Percentiles rank a stretch among this genome's conserved stretches.
These are phyloP conservation scores for Aspergillus pseudoviridinutans DNA, from an alignment of 2,329 filamentous ascomycete genomes.

Conservation along the genomic window DNA sequence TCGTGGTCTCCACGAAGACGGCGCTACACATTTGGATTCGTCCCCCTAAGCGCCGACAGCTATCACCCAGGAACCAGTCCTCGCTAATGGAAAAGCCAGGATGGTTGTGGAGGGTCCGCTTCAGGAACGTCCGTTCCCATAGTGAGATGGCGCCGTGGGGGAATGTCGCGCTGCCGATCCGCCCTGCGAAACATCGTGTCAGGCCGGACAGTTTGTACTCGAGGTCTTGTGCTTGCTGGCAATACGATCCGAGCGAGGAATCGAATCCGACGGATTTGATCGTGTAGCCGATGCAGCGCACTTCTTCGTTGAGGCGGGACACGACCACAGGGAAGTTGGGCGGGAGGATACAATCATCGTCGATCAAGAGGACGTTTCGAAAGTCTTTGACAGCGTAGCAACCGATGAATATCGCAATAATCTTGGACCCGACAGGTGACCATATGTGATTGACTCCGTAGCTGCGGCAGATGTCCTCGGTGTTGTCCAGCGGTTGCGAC, in stretches of 20 bases:
- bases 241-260: slow-evolving; percentile 33
- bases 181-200: slow-evolving; percentile 43
- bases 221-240: slow-evolving; percentile 49
- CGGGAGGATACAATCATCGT: slow-evolving; percentile 49
- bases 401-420: slow-evolving; percentile 49
- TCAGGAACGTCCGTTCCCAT: slow-evolving; percentile 47
- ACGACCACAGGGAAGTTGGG: slow-evolving; percentile 47
- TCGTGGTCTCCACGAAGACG: slow-evolving; percentile 51
- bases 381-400: slow-evolving; percentile 45
- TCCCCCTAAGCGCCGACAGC: slow-evolving; percentile 42
- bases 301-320: slow-evolving; percentile 38
- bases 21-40: slow-evolving; percentile 48
- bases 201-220: slow-evolving; percentile 51
- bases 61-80: slow-evolving; percentile 53
- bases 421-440: slow-evolving; percentile 48
- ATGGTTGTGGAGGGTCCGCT: slow-evolving; percentile 46
- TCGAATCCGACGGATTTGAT: slow-evolving; percentile 44
- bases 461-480: slow-evolving; percentile 42
- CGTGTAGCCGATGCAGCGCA: slow-evolving; percentile 48
- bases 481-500: slow-evolving; percentile 45
- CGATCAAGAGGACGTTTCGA: slow-evolving; percentile 47
- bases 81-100: slow-evolving; percentile 50
- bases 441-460: slow-evolving; percentile 49
- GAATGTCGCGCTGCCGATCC: slow-evolving; percentile 46
- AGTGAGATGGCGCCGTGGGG: slow-evolving; percentile 51